These are phyloP conservation scores for Pleurotus pulmonarius DNA, from an alignment of 768 basidiomycete species.

Conservation along the genomic window DNA sequence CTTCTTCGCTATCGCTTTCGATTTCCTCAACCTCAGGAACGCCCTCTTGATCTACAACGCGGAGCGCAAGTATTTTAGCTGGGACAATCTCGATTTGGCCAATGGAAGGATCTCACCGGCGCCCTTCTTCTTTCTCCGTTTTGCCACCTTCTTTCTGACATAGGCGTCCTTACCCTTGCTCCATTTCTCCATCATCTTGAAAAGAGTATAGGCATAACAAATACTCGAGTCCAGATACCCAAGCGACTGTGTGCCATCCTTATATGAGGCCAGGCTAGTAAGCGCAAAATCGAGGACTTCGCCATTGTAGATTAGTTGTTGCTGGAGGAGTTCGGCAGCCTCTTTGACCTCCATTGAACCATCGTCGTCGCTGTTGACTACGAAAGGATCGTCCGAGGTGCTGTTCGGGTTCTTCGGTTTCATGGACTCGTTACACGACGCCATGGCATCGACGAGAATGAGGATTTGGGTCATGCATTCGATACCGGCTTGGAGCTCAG, in stretches of 20 bases:
- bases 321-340: conserved; percentile 76
- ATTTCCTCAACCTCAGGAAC: conserved; percentile 71
- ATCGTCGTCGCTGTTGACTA: conserved; percentile 15
- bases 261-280: conserved; percentile 74
- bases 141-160: conserved; percentile 62
- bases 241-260: conserved; percentile 71
- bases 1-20: conserved; percentile 56
- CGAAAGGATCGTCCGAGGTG: conserved; percentile 3
- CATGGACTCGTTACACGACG: conserved; percentile 40
- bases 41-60: conserved; percentile 39
- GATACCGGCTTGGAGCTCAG: conserved; percentile 89
- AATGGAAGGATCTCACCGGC: conserved; percentile 31
- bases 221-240: conserved; percentile 88
- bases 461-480: conserved; percentile 93
- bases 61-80: neutral
- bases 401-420: conserved; percentile 22
- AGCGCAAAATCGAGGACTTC: conserved; percentile 89
- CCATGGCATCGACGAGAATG: conserved; percentile 84
- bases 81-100: neutral
- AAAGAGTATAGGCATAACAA: conserved; percentile 77
- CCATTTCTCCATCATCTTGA: conserved; percentile 89
- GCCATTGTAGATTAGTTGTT: conserved; percentile 93
- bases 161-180: conserved; percentile 71
- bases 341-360: conserved; percentile 42
- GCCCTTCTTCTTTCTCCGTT: conserved; percentile 46